Evolutionary conservation across 176 grass and related monocot genomes (phyloP), one percentile per base, ranked within the genome.

Genomic region (Rhipidocladum racemiflorum): DNA sequence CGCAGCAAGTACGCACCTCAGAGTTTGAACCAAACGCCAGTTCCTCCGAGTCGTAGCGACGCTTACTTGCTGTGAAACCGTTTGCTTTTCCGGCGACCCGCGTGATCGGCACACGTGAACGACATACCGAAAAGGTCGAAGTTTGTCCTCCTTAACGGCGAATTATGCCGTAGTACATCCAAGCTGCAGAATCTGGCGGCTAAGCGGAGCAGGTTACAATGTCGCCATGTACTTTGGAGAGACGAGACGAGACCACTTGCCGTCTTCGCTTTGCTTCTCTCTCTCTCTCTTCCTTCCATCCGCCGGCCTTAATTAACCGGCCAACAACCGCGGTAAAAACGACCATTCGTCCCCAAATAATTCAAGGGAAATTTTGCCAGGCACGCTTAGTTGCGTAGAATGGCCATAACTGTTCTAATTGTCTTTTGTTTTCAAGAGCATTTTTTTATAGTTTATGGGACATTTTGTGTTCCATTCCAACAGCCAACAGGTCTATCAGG

Each of bases 311-410:
- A 11, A 51, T 38, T 62, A 11, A 51, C 72, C 20, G 25, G 80
- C 53, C 71, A 61, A 60, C 63, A 18, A 59, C 63, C 54, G 44
- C 20, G 0, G 53, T 17, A 72, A 88, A 63, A 84, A 70, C 15
- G 86, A 84, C 50, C 27, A 0, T 17, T 60, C 77, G 6, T 65
- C 86, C 56, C 59, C 21, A 20, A 65, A 44, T 17, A 2, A 40
- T 86, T 46, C 36, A 29, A 28, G 6, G 49, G 3, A 3, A 5
- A 17, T 43, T 34, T 73, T 23, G 8, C 3, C 44, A 32, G 32
- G 23, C 0, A 23, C 24, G n/a, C 16, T 55, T 69, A 55, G 65
- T 0, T 34, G 59, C n/a, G 11, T 36, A 15, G n/a, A 30, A 23
- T 42, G 4, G 27, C 23, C 0, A 24, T 12, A 36, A 3, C 7